Evolutionary conservation across 2,329 filamentous ascomycete species (phyloP), one percentile per base, ranked within the genome.

Genomic region (Tolypocladium capitatum): DNA sequence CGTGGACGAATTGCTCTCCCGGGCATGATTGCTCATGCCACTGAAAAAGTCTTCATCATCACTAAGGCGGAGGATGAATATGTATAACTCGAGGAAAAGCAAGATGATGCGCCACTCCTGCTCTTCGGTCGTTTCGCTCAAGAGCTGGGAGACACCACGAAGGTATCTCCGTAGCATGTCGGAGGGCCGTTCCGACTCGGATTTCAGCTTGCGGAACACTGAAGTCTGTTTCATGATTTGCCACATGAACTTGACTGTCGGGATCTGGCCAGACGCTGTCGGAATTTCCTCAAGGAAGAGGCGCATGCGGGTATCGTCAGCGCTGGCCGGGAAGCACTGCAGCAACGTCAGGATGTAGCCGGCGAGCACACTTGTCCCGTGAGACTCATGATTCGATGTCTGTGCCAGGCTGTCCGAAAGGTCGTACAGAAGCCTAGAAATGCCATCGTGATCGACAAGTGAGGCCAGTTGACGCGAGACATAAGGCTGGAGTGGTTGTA

Each of bases 31-130:
- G 35, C 64, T 68, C 51, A 76, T 67, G 48, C 74, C 73, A 48
- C 80, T 77, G 52, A 94, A 84, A 60, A 98, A 98, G 57, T 98
- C 92, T 55, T 97, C 91, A 53, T 98, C 92, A 56, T 98, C 92
- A 62, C 91, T 94, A 32, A 97, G 80, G 56, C 92, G 85, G 13
- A 97, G 71, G 2, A 96, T 80, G 61, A 97, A 97, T 2, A 85
- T 88, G 61, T 96, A 98, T 0, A 98, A 75, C 58, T 98, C 92
- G 6, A 98, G 74, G 60, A 98, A 97, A 0, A 98, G 75, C 0
- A 97, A 71, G 38, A 95, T 79, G 1, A 92, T 82, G 18, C 84
- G 82, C 92, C 92, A 98, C 60, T 97, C 88, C 55, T 65, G 60
- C 34, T 66, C 62, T 43, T 67, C 65, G 1, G 52, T 42, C 4